Evolutionary conservation across 495 filamentous ascomycete genomes (phyloP), one percentile per base, ranked within the genome.

Genomic region (Eremomyces bilateralis): DNA sequence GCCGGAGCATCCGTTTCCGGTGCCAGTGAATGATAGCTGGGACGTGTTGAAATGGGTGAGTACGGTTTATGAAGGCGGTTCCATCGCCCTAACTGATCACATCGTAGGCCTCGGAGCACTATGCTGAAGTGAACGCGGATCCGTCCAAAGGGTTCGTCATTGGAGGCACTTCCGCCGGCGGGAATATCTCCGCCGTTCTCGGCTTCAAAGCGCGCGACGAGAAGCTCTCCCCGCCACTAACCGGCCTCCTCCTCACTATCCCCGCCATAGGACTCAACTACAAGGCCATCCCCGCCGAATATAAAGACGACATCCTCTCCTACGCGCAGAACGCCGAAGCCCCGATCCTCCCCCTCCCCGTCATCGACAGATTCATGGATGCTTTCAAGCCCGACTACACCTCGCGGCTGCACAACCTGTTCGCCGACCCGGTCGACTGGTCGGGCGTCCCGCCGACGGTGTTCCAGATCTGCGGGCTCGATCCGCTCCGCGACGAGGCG

Each of bases 401-500:
- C 15, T 42, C 42, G 4, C 28, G 31, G 8, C 35, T 35, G 8
- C 19, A 15, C 40, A 10, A 43, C 31, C 20, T 42, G 13, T 29
- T 24, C 31, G 32, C 21, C 19, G 39, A 24, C 10, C 20, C 43
- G 16, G 20, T 19, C 19, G 22, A 24, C 15, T 15, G 20, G 4
- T 39, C 22, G n/a, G 32, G 24, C 15, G 33, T 42, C 12, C 42
- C 42, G 20, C 18, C 44, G 29, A 25, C 38, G 17, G 10, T 33
- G 31, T 29, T 51, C 0, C 52, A 60, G 42, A 40, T 58, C 3
- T 50, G 44, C 17, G 58, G 54, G 3, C 25, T 53, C 37, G 59
- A 61, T 39, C 41, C 49, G 5, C 30, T 58, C 15, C 42, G 59
- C 1, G 58, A 61, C 38, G 59, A 61, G 21, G 57, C 32, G 3